A percentile compares a stretch with the other conserved stretches of the same genome.
phyloP scores from a whole-genome alignment of 1,139 yeast genomes.

The Suhomyces guaymorum region DNA sequence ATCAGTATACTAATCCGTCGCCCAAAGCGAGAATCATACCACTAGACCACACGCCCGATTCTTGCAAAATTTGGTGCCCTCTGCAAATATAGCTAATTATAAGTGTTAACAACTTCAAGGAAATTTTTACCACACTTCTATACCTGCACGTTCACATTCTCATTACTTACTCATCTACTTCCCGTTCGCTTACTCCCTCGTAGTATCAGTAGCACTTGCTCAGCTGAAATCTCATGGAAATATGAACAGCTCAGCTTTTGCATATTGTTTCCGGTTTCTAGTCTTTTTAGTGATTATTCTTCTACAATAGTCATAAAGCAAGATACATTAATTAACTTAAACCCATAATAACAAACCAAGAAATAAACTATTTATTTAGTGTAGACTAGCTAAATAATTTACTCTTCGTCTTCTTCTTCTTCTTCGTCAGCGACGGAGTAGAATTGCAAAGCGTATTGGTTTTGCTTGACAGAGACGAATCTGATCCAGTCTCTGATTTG shows the following conservation, averaged over 20 bases:
- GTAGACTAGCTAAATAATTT: conserved; percentile 30
- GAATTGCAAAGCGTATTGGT: conserved; percentile 98
- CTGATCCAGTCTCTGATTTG: conserved; percentile 99
- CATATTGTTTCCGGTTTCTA: too few species aligned
- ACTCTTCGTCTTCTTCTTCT: conserved; percentile 86
- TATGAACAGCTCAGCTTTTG: not conserved
- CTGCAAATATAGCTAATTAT: too few species aligned
- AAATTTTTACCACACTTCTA: too few species aligned
- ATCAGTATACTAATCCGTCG: conserved; percentile 3
- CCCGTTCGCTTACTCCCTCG: too few species aligned
- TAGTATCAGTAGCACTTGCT: too few species aligned
- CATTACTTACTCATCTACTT: too few species aligned
- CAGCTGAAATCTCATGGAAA: not conserved
- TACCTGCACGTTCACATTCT: too few species aligned
- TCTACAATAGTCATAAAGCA: conserved; percentile 14
- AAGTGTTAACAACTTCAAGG: too few species aligned
- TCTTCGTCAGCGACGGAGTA: conserved; percentile 96
- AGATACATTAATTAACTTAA: conserved; percentile 13
- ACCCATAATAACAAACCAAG: conserved; percentile 12
- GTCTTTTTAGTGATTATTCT: too few species aligned
- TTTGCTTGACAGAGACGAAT: conserved; percentile 94
- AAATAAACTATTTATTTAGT: conserved; percentile 13
- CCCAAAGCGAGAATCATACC: conserved; percentile 17
- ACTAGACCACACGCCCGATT: conserved; percentile 16
- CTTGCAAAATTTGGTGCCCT: not conserved